phyloP scores from a whole-genome alignment of 1,284 basidiomycete genomes.

The Xanthoconium separans region DNA sequence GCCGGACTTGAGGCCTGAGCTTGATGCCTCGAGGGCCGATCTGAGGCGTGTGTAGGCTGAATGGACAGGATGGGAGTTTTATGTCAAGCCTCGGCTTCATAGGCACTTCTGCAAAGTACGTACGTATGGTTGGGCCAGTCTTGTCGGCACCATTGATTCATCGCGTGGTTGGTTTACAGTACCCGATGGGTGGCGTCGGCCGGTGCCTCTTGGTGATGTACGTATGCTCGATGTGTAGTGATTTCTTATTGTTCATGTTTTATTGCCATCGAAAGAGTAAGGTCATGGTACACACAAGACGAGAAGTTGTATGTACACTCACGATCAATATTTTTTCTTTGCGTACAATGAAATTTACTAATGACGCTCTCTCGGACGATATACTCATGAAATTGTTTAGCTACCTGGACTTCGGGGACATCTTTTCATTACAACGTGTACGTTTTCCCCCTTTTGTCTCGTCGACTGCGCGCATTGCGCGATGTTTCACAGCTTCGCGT shows the following conservation, averaged over 20 bases:
- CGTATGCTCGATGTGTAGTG: constrained; percentile 35
- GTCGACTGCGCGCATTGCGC: not conserved
- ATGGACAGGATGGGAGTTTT: constrained; percentile 40
- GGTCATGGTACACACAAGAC: no score
- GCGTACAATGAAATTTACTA: no score
- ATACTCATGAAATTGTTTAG: constrained; percentile 49
- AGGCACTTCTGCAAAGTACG: constrained; percentile 36
- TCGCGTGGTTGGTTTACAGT: no score
- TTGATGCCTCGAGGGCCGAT: no score
- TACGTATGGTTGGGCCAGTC: constrained; percentile 14
- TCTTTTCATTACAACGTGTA: constrained; percentile 54
- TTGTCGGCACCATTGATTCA: not conserved
- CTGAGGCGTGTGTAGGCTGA: constrained; percentile 42
- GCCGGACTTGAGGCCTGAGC: constrained; percentile 20
- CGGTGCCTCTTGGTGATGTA: constrained; percentile 30
- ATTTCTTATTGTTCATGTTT: not conserved
- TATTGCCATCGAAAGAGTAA: no score
- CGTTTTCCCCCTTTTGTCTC: constrained; percentile 14
- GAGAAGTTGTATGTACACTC: no score
- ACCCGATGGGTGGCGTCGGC: constrained; percentile 28
- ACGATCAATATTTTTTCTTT: no score
- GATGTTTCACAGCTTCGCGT: not conserved
- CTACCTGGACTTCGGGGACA: constrained; percentile 51
- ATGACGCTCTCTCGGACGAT: constrained; percentile 43
- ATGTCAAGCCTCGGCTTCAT: constrained; percentile 32